Conservation (phyloP, 345 rosid species). For the Acer yangbiense region DNA sequence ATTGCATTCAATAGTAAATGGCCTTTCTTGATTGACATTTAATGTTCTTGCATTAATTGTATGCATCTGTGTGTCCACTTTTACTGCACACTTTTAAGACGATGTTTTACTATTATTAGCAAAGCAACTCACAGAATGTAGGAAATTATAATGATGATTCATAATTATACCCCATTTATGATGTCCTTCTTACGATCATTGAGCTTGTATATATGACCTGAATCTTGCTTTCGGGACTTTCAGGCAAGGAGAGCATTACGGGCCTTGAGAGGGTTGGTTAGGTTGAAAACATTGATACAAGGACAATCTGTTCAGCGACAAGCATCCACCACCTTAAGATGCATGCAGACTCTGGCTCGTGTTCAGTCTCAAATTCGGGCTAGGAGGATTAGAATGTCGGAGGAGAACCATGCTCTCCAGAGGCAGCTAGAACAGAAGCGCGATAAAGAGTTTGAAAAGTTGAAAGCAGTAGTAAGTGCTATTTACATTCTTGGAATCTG, state of each 20-base stretch:
- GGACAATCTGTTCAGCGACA: slow-evolving; percentile 82
- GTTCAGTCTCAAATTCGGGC: slow-evolving; percentile 76
- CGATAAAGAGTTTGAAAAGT: slow-evolving; percentile 56
- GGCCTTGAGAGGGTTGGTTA: slow-evolving; percentile 83
- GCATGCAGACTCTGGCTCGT: slow-evolving; percentile 89
- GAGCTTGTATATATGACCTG: slow-evolving; percentile 13
- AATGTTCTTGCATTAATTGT: not conserved
- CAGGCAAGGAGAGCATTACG: slow-evolving; percentile 92
- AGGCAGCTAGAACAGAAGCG: slow-evolving; percentile 65
- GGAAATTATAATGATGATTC: not conserved
- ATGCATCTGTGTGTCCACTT: not conserved
- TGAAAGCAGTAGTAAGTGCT: slow-evolving; percentile 39
- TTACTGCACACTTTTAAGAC: not conserved
- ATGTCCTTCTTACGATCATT: not conserved
- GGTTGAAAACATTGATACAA: slow-evolving; percentile 69
- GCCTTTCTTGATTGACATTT: not conserved
- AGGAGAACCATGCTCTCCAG: slow-evolving; percentile 73
- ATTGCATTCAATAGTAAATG: slow-evolving; percentile 4
- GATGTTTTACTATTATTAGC: not conserved
- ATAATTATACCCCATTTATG: not conserved
- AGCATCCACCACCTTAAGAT: slow-evolving; percentile 70
- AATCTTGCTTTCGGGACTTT: slow-evolving; percentile 23
- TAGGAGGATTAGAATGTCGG: slow-evolving; percentile 74
- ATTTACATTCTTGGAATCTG: not conserved
- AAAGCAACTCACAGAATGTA: not conserved